Evolutionary conservation across 768 basidiomycete genomes (phyloP), one percentile per base, ranked within the genome.

Genomic region (Suillus paluster): DNA sequence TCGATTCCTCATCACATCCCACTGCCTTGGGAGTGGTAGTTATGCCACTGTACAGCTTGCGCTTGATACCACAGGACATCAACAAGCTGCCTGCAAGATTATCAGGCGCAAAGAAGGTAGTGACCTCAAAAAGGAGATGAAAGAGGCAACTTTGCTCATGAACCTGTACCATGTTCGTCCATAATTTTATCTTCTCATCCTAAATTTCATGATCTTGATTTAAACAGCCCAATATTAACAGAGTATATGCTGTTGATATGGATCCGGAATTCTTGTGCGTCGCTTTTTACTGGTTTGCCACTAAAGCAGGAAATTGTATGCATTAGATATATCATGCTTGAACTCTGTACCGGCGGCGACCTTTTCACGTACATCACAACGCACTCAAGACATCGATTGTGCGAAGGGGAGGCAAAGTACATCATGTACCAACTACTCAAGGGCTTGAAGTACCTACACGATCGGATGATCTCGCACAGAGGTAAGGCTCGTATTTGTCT

Each of bases 11-110:
- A 86, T 94, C n/a, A 91, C 89, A 21, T 86, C 88, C 4, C 90
- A 93, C 63, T 90, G 87, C 66, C 82, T 94, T 14, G 92, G 92
- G 45, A 87, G 85, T 25, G 92, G 92, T 5, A 89, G 89, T 45
- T 94, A 93, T 73, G 92, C 92, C 0, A 89, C 87, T 1, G 92
- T 94, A 1, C 88, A 92, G 68, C 82, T 94, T 25, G 91, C 91
- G 19, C 79, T 91, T 61, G 90, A 92, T 68, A 83, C 80, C 11
- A 71, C 75, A 10, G 84, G 80, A 50, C 82, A 86, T 65, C 82
- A 86, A 48, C 92, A 94, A 75, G 90, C 92, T 30, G 92, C 92
- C 23, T 94, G 92, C 73, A 94, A 94, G 73, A 92, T 86, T 61
- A 90, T 94, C 69, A 85, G 84, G 66, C 86, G 85, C 71, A 83